phyloP scores from a whole-genome alignment of 176 grass and related monocot species.

The Aegilops sharonensis region DNA sequence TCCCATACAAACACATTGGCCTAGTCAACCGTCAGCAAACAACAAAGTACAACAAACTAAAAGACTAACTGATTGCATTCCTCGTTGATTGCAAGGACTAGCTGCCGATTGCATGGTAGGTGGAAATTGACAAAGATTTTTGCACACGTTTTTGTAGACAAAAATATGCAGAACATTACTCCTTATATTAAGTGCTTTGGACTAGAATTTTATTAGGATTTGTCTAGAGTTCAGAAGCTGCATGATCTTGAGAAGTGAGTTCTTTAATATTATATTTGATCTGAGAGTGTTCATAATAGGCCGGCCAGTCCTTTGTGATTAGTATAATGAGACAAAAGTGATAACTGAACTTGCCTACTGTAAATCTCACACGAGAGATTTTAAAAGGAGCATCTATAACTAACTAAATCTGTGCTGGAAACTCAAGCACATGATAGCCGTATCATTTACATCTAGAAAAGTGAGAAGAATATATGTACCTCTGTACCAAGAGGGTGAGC shows the following conservation, averaged over 20 bases:
- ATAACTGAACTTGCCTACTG: too few relatives aligned
- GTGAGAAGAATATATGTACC: constrained; percentile 17
- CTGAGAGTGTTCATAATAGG: background rate
- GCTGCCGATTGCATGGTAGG: background rate
- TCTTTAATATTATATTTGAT: background rate
- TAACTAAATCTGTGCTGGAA: too few relatives aligned
- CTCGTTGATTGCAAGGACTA: background rate
- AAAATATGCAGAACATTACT: background rate
- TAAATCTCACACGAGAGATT: too few relatives aligned
- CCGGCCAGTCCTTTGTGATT: too few relatives aligned
- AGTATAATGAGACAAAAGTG: too few relatives aligned
- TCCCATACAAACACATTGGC: background rate
- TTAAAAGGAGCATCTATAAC: too few relatives aligned
- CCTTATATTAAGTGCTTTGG: background rate
- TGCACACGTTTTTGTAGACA: background rate
- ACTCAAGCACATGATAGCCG: too few relatives aligned
- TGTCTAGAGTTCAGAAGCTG: background rate
- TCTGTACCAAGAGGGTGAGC: constrained; percentile 13
- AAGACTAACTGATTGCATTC: background rate
- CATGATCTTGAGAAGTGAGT: background rate
- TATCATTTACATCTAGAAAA: background rate
- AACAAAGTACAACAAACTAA: background rate
- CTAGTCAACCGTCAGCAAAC: background rate
- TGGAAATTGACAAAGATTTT: background rate
- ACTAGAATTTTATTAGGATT: background rate